Percentiles rank a stretch among this genome's conserved stretches.
Evolutionary conservation across 495 filamentous ascomycete genomes (phyloP).

Genomic region (Beverwykella pulmonaria): DNA sequence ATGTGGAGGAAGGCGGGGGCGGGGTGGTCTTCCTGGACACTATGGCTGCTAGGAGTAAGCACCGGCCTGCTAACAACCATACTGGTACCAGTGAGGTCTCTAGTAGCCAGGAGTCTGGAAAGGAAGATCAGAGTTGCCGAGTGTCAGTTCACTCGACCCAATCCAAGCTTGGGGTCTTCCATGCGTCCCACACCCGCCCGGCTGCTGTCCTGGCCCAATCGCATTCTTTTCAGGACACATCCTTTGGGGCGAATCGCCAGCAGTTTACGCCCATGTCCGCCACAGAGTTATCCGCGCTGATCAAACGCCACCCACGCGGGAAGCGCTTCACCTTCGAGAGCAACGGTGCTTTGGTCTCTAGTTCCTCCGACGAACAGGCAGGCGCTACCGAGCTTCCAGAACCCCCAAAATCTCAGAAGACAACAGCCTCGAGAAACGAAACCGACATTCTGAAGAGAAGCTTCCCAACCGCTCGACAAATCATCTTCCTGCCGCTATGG

Average conservation of each 20-base stretch:
- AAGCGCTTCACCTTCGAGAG: constrained; percentile 29
- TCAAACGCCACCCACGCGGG: constrained; percentile 26
- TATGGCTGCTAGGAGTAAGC: background rate
- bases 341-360: constrained; percentile 15
- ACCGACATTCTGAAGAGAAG: background rate
- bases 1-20: constrained; percentile 51
- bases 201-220: background rate
- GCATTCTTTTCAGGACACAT: background rate
- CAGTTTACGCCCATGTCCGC: constrained; percentile 18
- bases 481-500: constrained; percentile 42
- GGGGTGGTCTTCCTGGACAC: constrained; percentile 56
- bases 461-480: constrained; percentile 1
- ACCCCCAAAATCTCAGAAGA: background rate
- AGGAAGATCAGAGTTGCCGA: background rate
- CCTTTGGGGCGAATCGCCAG: background rate
- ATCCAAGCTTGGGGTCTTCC: background rate
- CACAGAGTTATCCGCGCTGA: constrained; percentile 12
- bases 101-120: constrained; percentile 3
- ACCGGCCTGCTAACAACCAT: background rate
- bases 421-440: background rate
- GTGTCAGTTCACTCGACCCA: background rate
- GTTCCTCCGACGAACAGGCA: constrained; percentile 7
- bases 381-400: background rate
- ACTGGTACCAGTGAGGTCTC: background rate
- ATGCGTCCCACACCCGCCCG: background rate